These are phyloP conservation scores for Apodospora peruviana DNA, from an alignment of 495 filamentous ascomycete species.

Conservation along the genomic window DNA sequence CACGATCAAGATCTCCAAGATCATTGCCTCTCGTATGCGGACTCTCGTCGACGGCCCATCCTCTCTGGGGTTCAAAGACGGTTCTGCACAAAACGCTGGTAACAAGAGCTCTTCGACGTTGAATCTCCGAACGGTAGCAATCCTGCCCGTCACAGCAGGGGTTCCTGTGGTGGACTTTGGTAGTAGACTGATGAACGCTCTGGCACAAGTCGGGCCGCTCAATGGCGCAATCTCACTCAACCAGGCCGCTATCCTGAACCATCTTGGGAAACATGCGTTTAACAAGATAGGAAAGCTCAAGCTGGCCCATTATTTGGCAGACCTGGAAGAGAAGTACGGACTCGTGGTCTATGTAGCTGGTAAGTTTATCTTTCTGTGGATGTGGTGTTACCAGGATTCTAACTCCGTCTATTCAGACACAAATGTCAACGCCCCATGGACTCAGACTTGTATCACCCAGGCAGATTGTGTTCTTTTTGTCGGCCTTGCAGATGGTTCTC, in stretches of 20 bases:
- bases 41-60: constrained; percentile 74
- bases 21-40: constrained; percentile 93
- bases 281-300: constrained; percentile 97
- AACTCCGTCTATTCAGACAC: constrained; percentile 57
- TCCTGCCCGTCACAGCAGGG: constrained; percentile 83
- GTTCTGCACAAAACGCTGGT: constrained; percentile 53
- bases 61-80: constrained; percentile 34
- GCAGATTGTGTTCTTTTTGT: constrained; percentile 94
- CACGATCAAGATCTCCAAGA: constrained; percentile 97
- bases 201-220: constrained; percentile 79
- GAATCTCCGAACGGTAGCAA: constrained; percentile 88
- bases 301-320: constrained; percentile 90
- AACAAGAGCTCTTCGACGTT: constrained; percentile 72
- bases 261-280: constrained; percentile 91
- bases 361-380: constrained; percentile 27
- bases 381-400: constrained; percentile 13
- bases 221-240: constrained; percentile 91
- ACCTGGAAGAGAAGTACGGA: constrained; percentile 94
- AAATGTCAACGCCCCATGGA: constrained; percentile 94
- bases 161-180: constrained; percentile 94
- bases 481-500: constrained; percentile 83
- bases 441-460: constrained; percentile 93
- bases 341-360: constrained; percentile 94
- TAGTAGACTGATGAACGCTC: constrained; percentile 77
- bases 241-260: constrained; percentile 88